Percentiles rank a stretch among this genome's conserved stretches.
Evolutionary conservation across 2,329 filamentous ascomycete genomes (phyloP).

Genomic region (Clarireedia hainanense): DNA sequence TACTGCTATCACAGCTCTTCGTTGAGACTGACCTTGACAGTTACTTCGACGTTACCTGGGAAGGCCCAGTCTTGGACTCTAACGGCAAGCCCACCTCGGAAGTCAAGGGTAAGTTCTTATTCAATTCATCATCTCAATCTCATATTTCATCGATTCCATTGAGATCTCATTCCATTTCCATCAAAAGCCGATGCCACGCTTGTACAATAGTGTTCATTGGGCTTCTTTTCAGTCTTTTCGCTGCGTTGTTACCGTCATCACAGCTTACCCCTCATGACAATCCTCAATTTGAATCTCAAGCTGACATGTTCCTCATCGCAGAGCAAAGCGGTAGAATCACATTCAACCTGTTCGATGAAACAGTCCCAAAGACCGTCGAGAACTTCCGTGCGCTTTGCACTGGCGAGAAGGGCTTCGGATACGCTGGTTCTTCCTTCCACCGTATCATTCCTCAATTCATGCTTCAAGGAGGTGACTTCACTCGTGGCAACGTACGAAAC

Average conservation of each 20-base stretch:
- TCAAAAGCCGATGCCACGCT: background rate
- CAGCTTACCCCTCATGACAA: slow-evolving; percentile 7
- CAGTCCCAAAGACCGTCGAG: slow-evolving; percentile 90
- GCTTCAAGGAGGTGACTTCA: slow-evolving; percentile 96
- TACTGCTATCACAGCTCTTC: slow-evolving; percentile 36
- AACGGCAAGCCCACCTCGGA: slow-evolving; percentile 45
- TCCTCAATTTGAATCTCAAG: slow-evolving; percentile 11
- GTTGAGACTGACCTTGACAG: slow-evolving; percentile 30
- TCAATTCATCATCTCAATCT: background rate
- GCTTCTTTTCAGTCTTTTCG: slow-evolving; percentile 4
- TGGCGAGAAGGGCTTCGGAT: slow-evolving; percentile 72
- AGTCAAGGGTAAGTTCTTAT: slow-evolving; percentile 48
- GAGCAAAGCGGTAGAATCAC: slow-evolving; percentile 72
- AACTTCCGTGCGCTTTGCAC: slow-evolving; percentile 95
- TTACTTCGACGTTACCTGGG: slow-evolving; percentile 68
- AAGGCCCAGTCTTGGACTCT: slow-evolving; percentile 61
- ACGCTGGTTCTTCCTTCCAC: slow-evolving; percentile 80
- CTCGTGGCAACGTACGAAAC: slow-evolving; percentile 71
- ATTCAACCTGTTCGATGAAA: slow-evolving; percentile 70
- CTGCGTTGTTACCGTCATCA: slow-evolving; percentile 17
- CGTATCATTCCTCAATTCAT: slow-evolving; percentile 90
- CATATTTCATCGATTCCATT: slow-evolving; percentile 5
- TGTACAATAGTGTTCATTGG: background rate
- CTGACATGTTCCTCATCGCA: slow-evolving; percentile 23
- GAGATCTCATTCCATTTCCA: background rate